Conservation (phyloP, 306 rosid genomes). For the Trichosanthes truncata region DNA sequence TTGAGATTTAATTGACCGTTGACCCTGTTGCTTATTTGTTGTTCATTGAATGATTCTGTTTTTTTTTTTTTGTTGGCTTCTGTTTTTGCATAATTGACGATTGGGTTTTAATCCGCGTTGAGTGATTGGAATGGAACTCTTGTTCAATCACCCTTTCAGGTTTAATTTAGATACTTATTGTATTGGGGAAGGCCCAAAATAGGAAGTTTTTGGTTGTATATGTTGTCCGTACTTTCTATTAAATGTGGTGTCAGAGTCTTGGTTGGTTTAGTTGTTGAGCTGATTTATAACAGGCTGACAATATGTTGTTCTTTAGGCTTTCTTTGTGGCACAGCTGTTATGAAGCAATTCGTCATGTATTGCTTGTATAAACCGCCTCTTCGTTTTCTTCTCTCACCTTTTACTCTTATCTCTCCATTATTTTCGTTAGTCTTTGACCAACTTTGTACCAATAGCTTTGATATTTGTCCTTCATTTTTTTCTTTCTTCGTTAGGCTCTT, state of each 20-base stretch:
- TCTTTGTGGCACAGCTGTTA: not conserved
- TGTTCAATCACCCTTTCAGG: not conserved
- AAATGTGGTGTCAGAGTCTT: not conserved
- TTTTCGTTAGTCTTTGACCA: not conserved
- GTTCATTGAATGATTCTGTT: not conserved
- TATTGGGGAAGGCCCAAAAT: not conserved
- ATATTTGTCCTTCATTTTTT: not conserved
- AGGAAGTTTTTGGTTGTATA: not conserved
- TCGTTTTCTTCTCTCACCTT: not conserved
- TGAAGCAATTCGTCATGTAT: not conserved
- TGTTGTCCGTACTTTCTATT: not conserved
- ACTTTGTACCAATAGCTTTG: not conserved
- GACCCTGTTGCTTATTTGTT: not conserved
- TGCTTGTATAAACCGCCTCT: not conserved
- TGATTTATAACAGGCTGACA: not conserved
- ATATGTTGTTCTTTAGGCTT: not conserved
- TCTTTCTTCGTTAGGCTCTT: not conserved
- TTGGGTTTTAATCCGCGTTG: not conserved
- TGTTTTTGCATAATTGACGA: not conserved
- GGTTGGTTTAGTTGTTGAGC: not conserved
- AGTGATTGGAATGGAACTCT: not conserved
- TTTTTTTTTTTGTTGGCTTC: not conserved
- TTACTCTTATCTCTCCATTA: not conserved
- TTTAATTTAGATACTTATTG: not conserved
- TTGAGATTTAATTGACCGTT: conserved; percentile 2